phyloP scores from a whole-genome alignment of 306 rosid genomes.

The Echinosophora koreensis region DNA sequence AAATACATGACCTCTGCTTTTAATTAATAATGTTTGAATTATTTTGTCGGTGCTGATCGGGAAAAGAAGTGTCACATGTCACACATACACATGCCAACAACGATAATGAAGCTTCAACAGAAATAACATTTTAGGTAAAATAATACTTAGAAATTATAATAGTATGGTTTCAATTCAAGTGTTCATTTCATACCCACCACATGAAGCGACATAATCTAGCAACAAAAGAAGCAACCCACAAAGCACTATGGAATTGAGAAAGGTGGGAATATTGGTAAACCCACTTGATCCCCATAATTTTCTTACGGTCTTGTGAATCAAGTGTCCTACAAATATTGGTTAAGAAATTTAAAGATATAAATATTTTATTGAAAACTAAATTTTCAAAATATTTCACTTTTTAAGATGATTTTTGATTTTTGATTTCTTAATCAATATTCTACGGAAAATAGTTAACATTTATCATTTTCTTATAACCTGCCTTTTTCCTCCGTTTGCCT shows the following conservation, averaged over 20 bases:
- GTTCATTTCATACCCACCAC: constrained; percentile 35
- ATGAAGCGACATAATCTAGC: constrained; percentile 51
- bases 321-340: no score
- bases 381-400: no score
- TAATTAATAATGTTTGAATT: constrained; percentile 15
- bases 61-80: constrained; percentile 24
- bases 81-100: constrained; percentile 25
- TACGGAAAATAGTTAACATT: no score
- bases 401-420: no score
- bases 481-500: neutral
- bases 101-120: constrained; percentile 22
- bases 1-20: neutral
- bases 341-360: no score
- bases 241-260: neutral
- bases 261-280: constrained; percentile 46
- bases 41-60: constrained; percentile 48
- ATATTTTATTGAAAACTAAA: no score
- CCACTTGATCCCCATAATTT: constrained; percentile 4
- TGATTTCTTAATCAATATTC: no score
- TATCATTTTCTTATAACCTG: neutral
- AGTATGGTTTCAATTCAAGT: constrained; percentile 4
- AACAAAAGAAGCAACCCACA: constrained; percentile 42
- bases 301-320: no score
- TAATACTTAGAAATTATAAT: constrained; percentile 2
- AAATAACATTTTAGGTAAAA: constrained; percentile 35